A percentile compares a stretch with the other conserved stretches of the same genome.
phyloP scores from a whole-genome alignment of 192 early-diverging fungal genomes.

The Chytriomyces sp. region DNA sequence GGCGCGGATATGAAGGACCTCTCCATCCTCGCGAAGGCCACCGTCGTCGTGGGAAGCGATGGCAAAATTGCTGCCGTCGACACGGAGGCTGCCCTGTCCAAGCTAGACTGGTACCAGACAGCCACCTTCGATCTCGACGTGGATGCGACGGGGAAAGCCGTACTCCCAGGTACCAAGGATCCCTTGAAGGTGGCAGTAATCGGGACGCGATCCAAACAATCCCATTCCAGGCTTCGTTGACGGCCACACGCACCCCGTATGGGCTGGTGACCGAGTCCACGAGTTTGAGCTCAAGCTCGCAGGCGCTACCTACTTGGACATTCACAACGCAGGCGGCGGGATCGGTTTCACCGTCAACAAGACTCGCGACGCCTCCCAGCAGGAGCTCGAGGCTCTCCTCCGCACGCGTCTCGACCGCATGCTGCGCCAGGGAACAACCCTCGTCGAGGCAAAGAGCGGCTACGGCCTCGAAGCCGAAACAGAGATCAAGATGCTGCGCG shows the following conservation, averaged over 20 bases:
- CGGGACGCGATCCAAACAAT: background rate
- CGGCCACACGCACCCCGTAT: slow-evolving; percentile 36
- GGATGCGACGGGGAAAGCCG: slow-evolving; percentile 2
- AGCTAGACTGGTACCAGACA: background rate
- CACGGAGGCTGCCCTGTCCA: background rate
- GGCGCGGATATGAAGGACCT: slow-evolving; percentile 13
- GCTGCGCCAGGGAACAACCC: slow-evolving; percentile 16
- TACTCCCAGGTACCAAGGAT: slow-evolving; percentile 1
- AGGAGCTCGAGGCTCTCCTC: slow-evolving; percentile 4
- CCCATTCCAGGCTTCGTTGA: slow-evolving; percentile 23
- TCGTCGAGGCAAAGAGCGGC: slow-evolving; percentile 30
- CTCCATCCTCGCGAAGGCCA: background rate
- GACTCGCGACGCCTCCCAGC: slow-evolving; percentile 14
- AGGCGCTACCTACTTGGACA: slow-evolving; percentile 33
- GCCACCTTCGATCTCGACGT: slow-evolving; percentile 15
- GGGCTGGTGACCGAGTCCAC: slow-evolving; percentile 31
- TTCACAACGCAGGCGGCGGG: slow-evolving; percentile 29
- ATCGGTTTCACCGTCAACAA: slow-evolving; percentile 27
- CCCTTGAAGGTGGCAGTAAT: background rate
- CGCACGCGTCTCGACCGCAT: slow-evolving; percentile 18
- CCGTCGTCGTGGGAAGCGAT: slow-evolving; percentile 11
- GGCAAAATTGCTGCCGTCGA: slow-evolving; percentile 8
- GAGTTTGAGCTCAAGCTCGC: slow-evolving; percentile 33
- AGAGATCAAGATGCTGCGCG: slow-evolving; percentile 31
- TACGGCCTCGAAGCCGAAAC: slow-evolving; percentile 30